Evolutionary conservation across 768 basidiomycete species (phyloP).

Genomic region (Mycena floridula): DNA sequence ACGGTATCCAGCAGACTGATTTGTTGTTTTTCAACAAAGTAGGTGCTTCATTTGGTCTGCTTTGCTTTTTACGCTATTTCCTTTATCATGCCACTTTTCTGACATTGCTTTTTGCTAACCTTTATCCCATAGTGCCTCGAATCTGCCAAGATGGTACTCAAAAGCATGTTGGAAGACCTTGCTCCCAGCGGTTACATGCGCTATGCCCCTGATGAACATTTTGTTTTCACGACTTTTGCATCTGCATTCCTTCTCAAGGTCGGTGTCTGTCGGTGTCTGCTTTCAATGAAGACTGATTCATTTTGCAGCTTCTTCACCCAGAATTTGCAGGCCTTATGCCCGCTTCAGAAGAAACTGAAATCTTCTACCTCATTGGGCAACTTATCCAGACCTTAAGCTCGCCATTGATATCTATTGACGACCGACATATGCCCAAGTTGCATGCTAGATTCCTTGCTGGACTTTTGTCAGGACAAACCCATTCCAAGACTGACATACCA

Average conservation of each 20-base stretch:
- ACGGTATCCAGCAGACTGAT: slow-evolving; percentile 58
- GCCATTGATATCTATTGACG: slow-evolving; percentile 73
- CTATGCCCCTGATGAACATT: slow-evolving; percentile 78
- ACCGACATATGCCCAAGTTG: slow-evolving; percentile 75
- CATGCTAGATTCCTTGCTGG: too few species aligned
- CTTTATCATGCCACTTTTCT: slow-evolving; percentile 54
- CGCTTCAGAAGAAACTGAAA: slow-evolving; percentile 60
- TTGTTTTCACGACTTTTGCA: slow-evolving; percentile 75
- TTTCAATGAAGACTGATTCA: slow-evolving; percentile 53
- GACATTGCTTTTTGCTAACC: too few species aligned
- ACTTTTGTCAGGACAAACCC: too few species aligned
- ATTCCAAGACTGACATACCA: too few species aligned
- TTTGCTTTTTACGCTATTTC: slow-evolving; percentile 51
- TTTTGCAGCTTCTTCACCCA: slow-evolving; percentile 56
- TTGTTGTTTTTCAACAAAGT: slow-evolving; percentile 49
- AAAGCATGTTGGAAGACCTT: slow-evolving; percentile 56
- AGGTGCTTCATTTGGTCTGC: slow-evolving; percentile 69
- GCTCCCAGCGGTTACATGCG: slow-evolving; percentile 72
- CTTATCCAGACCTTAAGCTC: slow-evolving; percentile 69
- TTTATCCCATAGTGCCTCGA: slow-evolving; percentile 60
- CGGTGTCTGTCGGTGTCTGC: slow-evolving; percentile 75
- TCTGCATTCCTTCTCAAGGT: slow-evolving; percentile 82
- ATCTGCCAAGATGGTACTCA: slow-evolving; percentile 61
- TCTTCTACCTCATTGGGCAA: slow-evolving; percentile 64
- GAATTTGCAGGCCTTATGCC: slow-evolving; percentile 62